phyloP scores from a whole-genome alignment of 148 eudicot genomes.

The Bassia scoparia region DNA sequence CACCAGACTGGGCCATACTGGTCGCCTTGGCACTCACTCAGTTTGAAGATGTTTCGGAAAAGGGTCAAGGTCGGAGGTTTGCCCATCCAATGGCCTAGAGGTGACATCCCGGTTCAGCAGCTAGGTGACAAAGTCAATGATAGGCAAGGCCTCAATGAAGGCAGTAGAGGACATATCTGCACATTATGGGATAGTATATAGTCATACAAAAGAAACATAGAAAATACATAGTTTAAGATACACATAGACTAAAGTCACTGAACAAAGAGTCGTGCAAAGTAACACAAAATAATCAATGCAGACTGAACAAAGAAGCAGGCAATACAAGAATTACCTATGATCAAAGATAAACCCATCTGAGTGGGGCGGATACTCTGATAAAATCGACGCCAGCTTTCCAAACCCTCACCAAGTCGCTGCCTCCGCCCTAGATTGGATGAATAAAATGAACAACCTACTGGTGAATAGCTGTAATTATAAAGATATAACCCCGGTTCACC shows the following conservation, averaged over 20 bases:
- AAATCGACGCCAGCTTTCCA: constrained; percentile 87
- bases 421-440: constrained; percentile 56
- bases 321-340: constrained; percentile 43
- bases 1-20: too few relatives aligned
- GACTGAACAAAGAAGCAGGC: constrained; percentile 2
- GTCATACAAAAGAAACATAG: background rate
- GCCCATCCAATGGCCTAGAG: too few relatives aligned
- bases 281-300: background rate
- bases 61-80: too few relatives aligned
- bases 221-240: too few relatives aligned
- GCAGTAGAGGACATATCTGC: constrained; percentile 88
- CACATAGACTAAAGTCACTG: background rate
- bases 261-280: background rate
- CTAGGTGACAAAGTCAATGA: constrained; percentile 62
- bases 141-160: constrained; percentile 66
- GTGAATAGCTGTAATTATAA: constrained; percentile 39
- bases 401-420: constrained; percentile 64
- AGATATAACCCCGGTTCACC: constrained; percentile 29
- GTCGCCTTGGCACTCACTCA: too few relatives aligned
- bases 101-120: constrained; percentile 51
- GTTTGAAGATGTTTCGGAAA: too few relatives aligned
- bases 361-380: constrained; percentile 86
- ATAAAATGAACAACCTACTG: constrained; percentile 73
- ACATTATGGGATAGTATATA: constrained; percentile 10
- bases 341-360: constrained; percentile 82